These are phyloP conservation scores for Spathaspora passalidarum DNA, from an alignment of 805 yeast species.

Conservation along the genomic window DNA sequence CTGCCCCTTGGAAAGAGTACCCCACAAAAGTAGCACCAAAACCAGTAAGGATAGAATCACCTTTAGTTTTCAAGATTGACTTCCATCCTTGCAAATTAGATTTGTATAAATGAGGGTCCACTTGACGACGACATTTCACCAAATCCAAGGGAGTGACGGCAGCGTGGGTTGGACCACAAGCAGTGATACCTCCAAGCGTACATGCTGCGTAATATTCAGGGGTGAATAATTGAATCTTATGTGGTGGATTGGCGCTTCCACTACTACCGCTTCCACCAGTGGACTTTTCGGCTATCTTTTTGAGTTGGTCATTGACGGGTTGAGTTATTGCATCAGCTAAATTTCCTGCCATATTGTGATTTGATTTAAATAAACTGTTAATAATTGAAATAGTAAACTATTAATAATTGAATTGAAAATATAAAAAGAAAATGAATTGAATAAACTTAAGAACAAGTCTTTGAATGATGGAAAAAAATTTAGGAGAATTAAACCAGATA, in stretches of 20 bases:
- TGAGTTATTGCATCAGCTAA: conserved; percentile 29
- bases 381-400: neutral
- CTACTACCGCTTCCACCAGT: conserved; percentile 1
- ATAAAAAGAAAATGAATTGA: neutral
- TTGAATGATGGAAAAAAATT: neutral
- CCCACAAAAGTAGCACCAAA: conserved; percentile 91
- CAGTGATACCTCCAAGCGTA: conserved; percentile 74
- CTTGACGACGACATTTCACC: conserved; percentile 92
- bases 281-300: conserved; percentile 12
- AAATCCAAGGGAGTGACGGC: conserved; percentile 90
- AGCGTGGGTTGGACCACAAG: conserved; percentile 97
- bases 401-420: neutral
- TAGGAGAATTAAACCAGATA: neutral
- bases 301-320: conserved; percentile 27
- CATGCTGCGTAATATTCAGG: conserved; percentile 69
- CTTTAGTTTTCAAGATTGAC: conserved; percentile 69
- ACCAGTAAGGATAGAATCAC: conserved; percentile 83
- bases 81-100: conserved; percentile 83
- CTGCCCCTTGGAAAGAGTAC: conserved; percentile 94
- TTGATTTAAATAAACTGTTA: neutral
- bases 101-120: conserved; percentile 65
- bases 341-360: conserved; percentile 13
- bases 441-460: neutral
- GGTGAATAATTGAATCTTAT: conserved; percentile 49
- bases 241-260: conserved; percentile 6